phyloP scores from a whole-genome alignment of 2,329 filamentous ascomycete genomes.

The Reticulascus tulasneorum region DNA sequence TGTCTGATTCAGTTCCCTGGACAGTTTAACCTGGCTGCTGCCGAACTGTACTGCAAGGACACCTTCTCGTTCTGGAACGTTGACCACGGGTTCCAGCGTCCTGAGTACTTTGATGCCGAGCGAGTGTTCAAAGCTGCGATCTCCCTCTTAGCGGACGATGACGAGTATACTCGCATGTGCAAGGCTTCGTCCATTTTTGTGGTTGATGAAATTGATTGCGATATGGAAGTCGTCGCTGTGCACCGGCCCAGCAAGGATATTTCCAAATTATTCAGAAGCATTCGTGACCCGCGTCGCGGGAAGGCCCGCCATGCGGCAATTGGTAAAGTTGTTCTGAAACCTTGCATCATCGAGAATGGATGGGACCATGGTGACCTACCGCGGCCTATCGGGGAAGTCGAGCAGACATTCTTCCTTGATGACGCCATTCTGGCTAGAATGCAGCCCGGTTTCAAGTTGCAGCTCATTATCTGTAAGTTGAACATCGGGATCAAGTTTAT shows the following conservation, averaged over 20 bases:
- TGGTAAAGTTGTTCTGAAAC: slow-evolving; percentile 41
- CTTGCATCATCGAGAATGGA: slow-evolving; percentile 43
- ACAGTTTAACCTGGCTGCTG: slow-evolving; percentile 73
- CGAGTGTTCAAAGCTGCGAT: slow-evolving; percentile 41
- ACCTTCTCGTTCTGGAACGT: slow-evolving; percentile 14
- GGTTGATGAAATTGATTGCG: slow-evolving; percentile 44
- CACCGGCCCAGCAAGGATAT: slow-evolving; percentile 37
- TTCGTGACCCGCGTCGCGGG: slow-evolving; percentile 23
- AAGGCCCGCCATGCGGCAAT: slow-evolving; percentile 33
- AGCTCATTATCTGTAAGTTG: slow-evolving; percentile 51
- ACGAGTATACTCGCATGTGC: background rate
- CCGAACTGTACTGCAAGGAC: slow-evolving; percentile 56
- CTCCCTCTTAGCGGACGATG: no score
- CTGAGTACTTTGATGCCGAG: slow-evolving; percentile 38
- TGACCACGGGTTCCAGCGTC: slow-evolving; percentile 21
- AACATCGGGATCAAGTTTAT: slow-evolving; percentile 64
- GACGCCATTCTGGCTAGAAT: slow-evolving; percentile 48
- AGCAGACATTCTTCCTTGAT: slow-evolving; percentile 62
- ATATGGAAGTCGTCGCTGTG: slow-evolving; percentile 58
- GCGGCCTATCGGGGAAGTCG: background rate
- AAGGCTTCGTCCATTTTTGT: slow-evolving; percentile 31
- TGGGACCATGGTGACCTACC: slow-evolving; percentile 31
- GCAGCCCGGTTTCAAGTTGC: slow-evolving; percentile 61
- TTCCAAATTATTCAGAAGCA: slow-evolving; percentile 37
- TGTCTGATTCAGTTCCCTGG: slow-evolving; percentile 61